These are phyloP conservation scores for Hyaloscypha variabilis DNA, from an alignment of 495 filamentous ascomycete genomes.

Conservation along the genomic window DNA sequence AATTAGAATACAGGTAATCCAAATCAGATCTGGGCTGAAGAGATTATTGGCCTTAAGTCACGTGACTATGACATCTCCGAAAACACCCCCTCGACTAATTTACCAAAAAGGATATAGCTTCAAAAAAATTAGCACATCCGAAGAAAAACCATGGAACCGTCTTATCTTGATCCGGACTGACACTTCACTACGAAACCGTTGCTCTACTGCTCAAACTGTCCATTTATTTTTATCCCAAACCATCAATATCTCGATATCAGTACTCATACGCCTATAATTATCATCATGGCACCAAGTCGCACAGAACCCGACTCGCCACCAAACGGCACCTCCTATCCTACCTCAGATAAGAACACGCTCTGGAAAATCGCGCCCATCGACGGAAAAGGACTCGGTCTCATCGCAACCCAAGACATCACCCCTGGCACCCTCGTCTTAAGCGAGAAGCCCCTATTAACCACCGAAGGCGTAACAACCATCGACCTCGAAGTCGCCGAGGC, in stretches of 20 bases:
- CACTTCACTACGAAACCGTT: background rate
- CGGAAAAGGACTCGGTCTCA: constrained; percentile 42
- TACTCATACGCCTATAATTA: background rate
- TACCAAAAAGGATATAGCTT: constrained; percentile 24
- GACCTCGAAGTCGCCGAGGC: constrained; percentile 32
- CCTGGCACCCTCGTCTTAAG: constrained; percentile 44
- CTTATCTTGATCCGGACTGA: constrained; percentile 3
- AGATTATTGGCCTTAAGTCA: background rate
- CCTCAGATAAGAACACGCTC: constrained; percentile 20
- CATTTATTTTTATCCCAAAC: background rate
- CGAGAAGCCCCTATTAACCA: constrained; percentile 42
- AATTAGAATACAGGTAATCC: background rate
- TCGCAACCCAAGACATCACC: constrained; percentile 39
- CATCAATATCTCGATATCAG: background rate
- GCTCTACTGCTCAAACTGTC: background rate
- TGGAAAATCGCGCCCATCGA: constrained; percentile 40
- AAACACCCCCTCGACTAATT: constrained; percentile 25
- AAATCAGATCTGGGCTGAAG: background rate
- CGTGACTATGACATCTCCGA: constrained; percentile 16
- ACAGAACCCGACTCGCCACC: background rate
- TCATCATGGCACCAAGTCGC: constrained; percentile 19
- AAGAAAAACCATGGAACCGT: background rate
- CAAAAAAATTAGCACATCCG: constrained; percentile 4
- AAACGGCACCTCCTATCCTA: background rate
- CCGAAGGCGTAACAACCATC: constrained; percentile 29